Evolutionary conservation across 2,329 filamentous ascomycete genomes (phyloP).

Genomic region (Aspergillus melleus): DNA sequence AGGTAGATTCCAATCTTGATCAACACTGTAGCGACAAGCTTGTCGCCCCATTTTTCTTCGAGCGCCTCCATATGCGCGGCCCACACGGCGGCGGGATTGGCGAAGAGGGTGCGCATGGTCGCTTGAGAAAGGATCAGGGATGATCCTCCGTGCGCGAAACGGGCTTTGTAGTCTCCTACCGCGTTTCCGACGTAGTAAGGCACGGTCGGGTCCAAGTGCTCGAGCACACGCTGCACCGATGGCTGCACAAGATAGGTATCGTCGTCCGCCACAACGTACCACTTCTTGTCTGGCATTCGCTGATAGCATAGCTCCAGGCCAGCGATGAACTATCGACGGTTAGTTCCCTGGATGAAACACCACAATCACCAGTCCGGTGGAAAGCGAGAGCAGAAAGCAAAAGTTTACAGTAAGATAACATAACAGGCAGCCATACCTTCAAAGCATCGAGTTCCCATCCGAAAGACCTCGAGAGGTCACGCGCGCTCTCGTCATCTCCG

Average conservation of each 20-base stretch:
- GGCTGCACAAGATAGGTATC: constrained; percentile 7
- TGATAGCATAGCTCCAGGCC: constrained; percentile 5
- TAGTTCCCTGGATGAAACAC: neutral
- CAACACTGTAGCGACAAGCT: constrained; percentile 1
- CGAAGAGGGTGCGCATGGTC: constrained; percentile 3
- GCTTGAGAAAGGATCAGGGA: constrained; percentile 3
- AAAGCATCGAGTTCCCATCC: constrained; percentile 7
- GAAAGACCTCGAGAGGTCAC: neutral
- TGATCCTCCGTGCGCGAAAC: constrained; percentile 6
- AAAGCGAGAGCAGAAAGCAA: neutral
- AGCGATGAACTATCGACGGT: constrained; percentile 1
- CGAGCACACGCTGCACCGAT: neutral
- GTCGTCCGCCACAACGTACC: constrained; percentile 6
- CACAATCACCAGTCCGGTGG: no score
- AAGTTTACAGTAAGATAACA: neutral
- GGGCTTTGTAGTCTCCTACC: constrained; percentile 8
- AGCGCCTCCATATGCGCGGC: constrained; percentile 4
- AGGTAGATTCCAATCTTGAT: constrained; percentile 5
- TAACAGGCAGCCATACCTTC: neutral
- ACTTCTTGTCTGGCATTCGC: constrained; percentile 6
- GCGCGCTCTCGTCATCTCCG: neutral
- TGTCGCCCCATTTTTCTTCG: constrained; percentile 5
- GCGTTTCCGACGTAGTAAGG: constrained; percentile 4
- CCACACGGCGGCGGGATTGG: neutral
- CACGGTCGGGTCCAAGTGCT: constrained; percentile 1